Evolutionary conservation across 805 yeast species (phyloP).

Genomic region (Pichia cephalocereana): DNA sequence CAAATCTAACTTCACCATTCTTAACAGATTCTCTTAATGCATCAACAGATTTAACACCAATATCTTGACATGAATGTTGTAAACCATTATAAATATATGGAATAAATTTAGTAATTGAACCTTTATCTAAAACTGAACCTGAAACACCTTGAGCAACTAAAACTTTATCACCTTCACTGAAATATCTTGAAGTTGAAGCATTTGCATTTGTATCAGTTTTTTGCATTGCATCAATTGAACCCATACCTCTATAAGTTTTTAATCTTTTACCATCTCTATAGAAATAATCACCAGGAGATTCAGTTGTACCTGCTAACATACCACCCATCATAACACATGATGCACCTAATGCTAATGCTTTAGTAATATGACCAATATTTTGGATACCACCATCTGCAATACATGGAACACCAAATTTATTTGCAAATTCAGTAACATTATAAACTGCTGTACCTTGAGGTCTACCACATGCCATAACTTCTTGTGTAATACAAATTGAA

Average conservation of each 20-base stretch:
- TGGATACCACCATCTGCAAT: conserved; percentile 99
- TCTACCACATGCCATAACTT: conserved; percentile 99
- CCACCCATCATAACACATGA: conserved; percentile 99
- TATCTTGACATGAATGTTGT: conserved; percentile 98
- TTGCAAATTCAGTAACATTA: conserved; percentile 89
- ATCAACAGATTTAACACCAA: conserved; percentile 67
- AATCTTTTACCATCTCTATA: conserved; percentile 97
- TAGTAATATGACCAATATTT: conserved; percentile 96
- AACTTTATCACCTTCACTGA: conserved; percentile 91
- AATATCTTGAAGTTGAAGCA: conserved; percentile 97
- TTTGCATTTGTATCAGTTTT: conserved; percentile 79
- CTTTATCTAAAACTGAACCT: conserved; percentile 95
- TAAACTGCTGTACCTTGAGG: conserved; percentile 99
- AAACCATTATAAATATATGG: conserved; percentile 93
- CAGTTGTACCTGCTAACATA: conserved; percentile 96
- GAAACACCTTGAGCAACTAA: conserved; percentile 98
- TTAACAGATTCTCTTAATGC: conserved; percentile 58
- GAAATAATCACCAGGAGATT: conserved; percentile 97
- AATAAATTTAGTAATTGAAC: conserved; percentile 85
- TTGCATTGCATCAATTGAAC: conserved; percentile 98
- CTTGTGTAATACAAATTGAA: conserved; percentile 98
- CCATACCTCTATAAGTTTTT: conserved; percentile 98
- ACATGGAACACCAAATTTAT: conserved; percentile 94
- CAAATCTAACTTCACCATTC: conserved; percentile 76
- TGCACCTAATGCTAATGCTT: conserved; percentile 95